Evolutionary conservation across 148 eudicot genomes (phyloP).

Genomic region (Pharnaceum exiguum): DNA sequence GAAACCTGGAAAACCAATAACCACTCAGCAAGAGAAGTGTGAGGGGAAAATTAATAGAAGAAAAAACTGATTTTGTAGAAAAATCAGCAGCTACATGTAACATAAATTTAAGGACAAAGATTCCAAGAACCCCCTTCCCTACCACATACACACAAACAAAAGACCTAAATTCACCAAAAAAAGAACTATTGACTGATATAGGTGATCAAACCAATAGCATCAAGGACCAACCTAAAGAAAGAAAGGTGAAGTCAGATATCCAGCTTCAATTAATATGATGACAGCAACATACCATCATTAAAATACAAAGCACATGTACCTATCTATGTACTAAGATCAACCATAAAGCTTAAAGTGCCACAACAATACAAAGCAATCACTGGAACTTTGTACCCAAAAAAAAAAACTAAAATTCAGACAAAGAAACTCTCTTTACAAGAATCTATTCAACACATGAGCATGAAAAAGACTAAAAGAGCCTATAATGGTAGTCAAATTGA

Average conservation of each 20-base stretch:
- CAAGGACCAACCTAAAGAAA: constrained; percentile 17
- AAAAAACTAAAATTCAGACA: not conserved
- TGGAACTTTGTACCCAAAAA: constrained; percentile 5
- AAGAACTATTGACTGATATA: constrained; percentile 22
- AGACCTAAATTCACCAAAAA: constrained; percentile 8
- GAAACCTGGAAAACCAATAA: constrained; percentile 28
- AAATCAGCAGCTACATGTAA: not conserved
- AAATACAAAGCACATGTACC: constrained; percentile 29
- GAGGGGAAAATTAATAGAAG: constrained; percentile 1
- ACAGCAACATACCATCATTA: constrained; percentile 36
- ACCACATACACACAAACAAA: constrained; percentile 12
- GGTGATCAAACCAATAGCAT: constrained; percentile 21
- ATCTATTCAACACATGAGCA: constrained; percentile 35
- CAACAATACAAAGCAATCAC: constrained; percentile 22
- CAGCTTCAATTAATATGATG: constrained; percentile 41
- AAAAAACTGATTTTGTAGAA: not conserved
- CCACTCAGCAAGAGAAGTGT: constrained; percentile 4
- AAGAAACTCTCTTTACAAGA: constrained; percentile 31
- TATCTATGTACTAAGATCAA: constrained; percentile 23
- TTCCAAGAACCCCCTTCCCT: constrained; percentile 2
- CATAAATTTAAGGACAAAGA: constrained; percentile 23
- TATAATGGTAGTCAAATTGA: constrained; percentile 33
- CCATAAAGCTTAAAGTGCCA: constrained; percentile 19
- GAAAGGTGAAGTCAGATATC: constrained; percentile 26
- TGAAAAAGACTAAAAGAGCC: constrained; percentile 18